Evolutionary conservation across 2,329 filamentous ascomycete species (phyloP).

Genomic region (Aspergillus luchuensis): DNA sequence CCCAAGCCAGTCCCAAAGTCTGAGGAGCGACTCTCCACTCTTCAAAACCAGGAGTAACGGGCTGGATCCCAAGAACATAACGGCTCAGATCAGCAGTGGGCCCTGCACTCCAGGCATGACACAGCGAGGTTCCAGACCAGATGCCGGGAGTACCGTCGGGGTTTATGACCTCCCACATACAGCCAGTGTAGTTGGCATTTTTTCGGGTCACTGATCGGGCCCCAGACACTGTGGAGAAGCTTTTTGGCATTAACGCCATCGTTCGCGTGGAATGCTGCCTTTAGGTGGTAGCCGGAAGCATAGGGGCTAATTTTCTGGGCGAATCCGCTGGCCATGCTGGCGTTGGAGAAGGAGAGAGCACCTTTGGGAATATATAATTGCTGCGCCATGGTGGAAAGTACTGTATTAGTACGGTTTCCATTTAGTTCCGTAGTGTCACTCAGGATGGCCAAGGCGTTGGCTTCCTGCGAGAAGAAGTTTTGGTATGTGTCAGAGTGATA

Average conservation of each 20-base stretch:
- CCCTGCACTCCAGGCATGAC: conserved; percentile 39
- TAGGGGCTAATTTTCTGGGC: conserved; percentile 16
- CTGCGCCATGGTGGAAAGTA: conserved; percentile 13
- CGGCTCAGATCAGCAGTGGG: conserved; percentile 36
- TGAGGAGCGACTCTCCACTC: conserved; percentile 21
- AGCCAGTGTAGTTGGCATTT: conserved; percentile 19
- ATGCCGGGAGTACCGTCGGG: conserved; percentile 14
- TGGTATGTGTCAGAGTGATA: conserved; percentile 11
- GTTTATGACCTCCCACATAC: conserved; percentile 15
- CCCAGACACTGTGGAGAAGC: conserved; percentile 16
- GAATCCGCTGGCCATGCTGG: conserved; percentile 11
- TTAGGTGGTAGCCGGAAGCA: conserved; percentile 18
- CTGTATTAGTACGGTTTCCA: neutral
- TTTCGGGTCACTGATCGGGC: conserved; percentile 14
- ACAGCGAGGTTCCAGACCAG: conserved; percentile 32
- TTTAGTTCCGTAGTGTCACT: conserved; percentile 1
- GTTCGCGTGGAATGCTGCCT: conserved; percentile 14
- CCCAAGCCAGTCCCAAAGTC: conserved; percentile 23
- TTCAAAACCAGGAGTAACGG: conserved; percentile 23
- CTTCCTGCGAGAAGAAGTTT: conserved; percentile 19
- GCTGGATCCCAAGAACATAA: conserved; percentile 31
- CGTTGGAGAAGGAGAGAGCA: conserved; percentile 18
- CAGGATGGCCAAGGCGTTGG: conserved; percentile 17
- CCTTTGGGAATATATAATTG: conserved; percentile 14
- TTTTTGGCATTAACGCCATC: conserved; percentile 4